These are phyloP conservation scores for Metschnikowia continentalis DNA, from an alignment of 805 yeast genomes.

Conservation along the genomic window DNA sequence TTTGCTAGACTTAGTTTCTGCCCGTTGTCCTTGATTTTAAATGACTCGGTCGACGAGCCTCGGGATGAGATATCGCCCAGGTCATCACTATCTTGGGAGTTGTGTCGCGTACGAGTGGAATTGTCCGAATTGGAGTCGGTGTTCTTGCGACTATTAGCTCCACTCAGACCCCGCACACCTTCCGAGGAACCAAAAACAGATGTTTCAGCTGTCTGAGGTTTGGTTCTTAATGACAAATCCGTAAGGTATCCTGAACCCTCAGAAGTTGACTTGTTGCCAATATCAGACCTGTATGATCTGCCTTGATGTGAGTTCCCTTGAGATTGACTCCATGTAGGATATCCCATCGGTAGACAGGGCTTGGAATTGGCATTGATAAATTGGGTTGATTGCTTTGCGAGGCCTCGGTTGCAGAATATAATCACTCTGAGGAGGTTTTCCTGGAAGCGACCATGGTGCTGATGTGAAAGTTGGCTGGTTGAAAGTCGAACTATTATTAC, in stretches of 20 bases:
- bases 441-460: constrained; percentile 55
- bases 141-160: constrained; percentile 7
- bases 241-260: constrained; percentile 14
- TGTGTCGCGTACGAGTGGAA: not conserved
- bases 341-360: constrained; percentile 2
- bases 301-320: not conserved
- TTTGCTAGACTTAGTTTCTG: constrained; percentile 16
- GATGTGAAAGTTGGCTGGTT: constrained; percentile 33
- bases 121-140: not conserved
- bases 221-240: constrained; percentile 14
- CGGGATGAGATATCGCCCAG: not conserved
- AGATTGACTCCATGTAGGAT: not conserved
- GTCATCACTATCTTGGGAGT: constrained; percentile 1
- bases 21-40: constrained; percentile 4
- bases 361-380: not conserved
- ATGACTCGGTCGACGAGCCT: not conserved
- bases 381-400: constrained; percentile 5
- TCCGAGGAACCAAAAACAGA: constrained; percentile 10
- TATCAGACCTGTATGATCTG: constrained; percentile 12
- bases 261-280: constrained; percentile 11
- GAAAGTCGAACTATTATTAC: not conserved
- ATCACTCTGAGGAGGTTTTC: constrained; percentile 31
- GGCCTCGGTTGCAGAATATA: constrained; percentile 12
- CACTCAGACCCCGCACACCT: constrained; percentile 6
- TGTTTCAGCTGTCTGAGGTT: constrained; percentile 10